Conservation (phyloP, 345 rosid species). For the Eucalyptus regnans region DNA sequence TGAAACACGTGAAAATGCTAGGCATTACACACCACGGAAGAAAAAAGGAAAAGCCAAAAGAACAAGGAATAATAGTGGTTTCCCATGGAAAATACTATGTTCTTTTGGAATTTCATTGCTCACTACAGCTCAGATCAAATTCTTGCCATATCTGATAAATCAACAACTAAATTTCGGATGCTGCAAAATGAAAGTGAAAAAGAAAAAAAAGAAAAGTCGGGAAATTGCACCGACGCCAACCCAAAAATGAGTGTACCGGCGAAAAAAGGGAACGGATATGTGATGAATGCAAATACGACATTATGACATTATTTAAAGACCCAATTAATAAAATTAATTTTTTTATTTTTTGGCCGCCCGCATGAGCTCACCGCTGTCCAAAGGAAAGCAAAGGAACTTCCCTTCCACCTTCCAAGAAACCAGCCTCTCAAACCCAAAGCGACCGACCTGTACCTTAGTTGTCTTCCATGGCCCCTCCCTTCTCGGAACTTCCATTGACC, state of each 20-base stretch:
- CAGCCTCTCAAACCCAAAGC: neutral
- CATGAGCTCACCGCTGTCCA: neutral
- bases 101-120: neutral
- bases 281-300: neutral
- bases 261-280: neutral
- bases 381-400: neutral
- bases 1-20: neutral
- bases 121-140: neutral
- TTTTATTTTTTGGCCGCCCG: neutral
- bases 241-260: neutral
- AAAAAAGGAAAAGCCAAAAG: too few relatives aligned
- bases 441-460: slow-evolving; percentile 32
- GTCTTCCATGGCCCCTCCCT: slow-evolving; percentile 33
- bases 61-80: too few relatives aligned
- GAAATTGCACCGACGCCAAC: neutral
- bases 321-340: neutral
- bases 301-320: neutral
- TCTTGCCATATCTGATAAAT: neutral
- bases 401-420: neutral
- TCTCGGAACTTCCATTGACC: slow-evolving; percentile 34
- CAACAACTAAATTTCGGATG: neutral
- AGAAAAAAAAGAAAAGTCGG: neutral
- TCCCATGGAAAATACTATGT: too few relatives aligned
- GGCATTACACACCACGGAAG: neutral
- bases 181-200: neutral